phyloP scores from a whole-genome alignment of 2,329 filamentous ascomycete genomes.

The Ascocoryne sarcoides region DNA sequence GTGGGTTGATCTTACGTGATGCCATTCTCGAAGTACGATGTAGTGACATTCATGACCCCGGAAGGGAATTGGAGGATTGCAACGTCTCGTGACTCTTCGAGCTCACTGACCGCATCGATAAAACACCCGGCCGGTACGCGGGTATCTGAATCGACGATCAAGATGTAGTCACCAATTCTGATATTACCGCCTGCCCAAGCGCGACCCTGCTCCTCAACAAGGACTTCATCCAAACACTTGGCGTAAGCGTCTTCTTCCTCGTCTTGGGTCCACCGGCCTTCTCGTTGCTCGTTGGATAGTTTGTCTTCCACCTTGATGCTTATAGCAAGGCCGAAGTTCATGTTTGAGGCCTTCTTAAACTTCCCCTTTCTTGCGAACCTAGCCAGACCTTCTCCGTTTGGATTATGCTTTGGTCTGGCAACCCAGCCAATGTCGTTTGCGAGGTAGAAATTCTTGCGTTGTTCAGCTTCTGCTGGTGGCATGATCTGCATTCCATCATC shows the following conservation, averaged over 20 bases:
- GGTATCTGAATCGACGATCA: conserved; percentile 60
- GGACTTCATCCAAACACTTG: conserved; percentile 37
- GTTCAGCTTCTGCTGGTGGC: conserved; percentile 11
- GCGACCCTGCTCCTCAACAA: conserved; percentile 40
- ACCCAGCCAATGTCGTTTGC: conserved; percentile 50
- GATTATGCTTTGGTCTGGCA: conserved; percentile 38
- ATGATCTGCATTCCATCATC: conserved; percentile 58
- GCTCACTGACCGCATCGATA: conserved; percentile 69
- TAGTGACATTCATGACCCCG: conserved; percentile 69
- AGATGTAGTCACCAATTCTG: conserved; percentile 51
- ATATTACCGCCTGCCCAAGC: conserved; percentile 51
- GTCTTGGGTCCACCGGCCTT: not conserved
- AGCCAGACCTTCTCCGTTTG: conserved; percentile 21
- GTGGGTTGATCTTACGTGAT: conserved; percentile 36
- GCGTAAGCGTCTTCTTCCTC: conserved; percentile 40
- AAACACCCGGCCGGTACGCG: conserved; percentile 59
- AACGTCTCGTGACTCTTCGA: conserved; percentile 70
- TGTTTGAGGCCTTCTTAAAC: conserved; percentile 66
- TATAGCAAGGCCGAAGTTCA: conserved; percentile 60
- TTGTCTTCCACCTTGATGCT: conserved; percentile 51
- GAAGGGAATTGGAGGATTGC: conserved; percentile 72
- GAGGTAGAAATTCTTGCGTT: conserved; percentile 38
- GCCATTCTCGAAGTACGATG: conserved; percentile 63
- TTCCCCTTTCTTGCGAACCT: conserved; percentile 48
- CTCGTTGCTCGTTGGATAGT: conserved; percentile 4